These are phyloP conservation scores for Solanum peruvianum DNA, from an alignment of 257 asterid species.

Conservation along the genomic window DNA sequence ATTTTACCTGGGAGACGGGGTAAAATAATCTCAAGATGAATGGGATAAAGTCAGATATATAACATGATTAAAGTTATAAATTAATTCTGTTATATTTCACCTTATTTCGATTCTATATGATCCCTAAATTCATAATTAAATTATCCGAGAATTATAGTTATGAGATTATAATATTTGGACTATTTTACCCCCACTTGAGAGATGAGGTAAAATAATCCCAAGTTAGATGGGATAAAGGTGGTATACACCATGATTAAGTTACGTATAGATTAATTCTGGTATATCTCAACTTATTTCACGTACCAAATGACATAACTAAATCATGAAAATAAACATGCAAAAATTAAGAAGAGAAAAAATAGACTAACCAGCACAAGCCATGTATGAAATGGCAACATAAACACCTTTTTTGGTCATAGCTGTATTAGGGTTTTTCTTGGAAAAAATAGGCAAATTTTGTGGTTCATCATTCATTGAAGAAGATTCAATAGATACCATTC, in stretches of 20 bases:
- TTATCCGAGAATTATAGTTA: neutral
- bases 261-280: neutral
- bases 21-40: neutral
- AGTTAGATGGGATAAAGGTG: neutral
- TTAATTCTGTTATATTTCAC: neutral
- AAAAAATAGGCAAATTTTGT: neutral
- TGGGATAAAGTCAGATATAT: neutral
- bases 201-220: neutral
- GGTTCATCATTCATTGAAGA: neutral
- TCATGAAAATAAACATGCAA: neutral
- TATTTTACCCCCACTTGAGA: neutral
- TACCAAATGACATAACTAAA: neutral
- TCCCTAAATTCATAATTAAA: neutral
- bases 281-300: neutral
- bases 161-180: neutral
- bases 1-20: neutral
- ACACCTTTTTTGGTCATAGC: slow-evolving; percentile 10
- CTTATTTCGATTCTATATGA: neutral
- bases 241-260: neutral
- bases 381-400: slow-evolving; percentile 14
- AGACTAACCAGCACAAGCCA: slow-evolving; percentile 15
- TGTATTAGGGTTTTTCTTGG: neutral
- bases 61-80: neutral
- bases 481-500: neutral
- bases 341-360: neutral